Base-by-base conservation (phyloP, 2,329 filamentous ascomycete genomes). In the Alternaria ethzedia region DNA sequence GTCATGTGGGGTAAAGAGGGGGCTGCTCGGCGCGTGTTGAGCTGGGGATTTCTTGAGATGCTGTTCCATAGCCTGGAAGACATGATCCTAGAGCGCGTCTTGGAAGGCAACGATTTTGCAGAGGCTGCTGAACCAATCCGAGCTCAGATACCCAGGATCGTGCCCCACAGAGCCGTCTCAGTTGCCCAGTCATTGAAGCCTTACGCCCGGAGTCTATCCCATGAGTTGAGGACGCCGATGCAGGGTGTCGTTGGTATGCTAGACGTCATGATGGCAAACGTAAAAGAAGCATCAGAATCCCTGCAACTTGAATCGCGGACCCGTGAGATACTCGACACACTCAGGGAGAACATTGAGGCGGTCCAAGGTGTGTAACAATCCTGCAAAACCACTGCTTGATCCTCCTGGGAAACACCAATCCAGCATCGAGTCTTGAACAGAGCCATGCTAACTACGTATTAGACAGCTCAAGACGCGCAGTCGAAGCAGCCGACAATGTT, bases 211-310 rank as follows among this genome's bases (percentile, higher is more conserved):
- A 91, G 88, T 72, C 79, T 92, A 30, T 92, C 90, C 0, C 90
- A 92, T 69, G 90, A 92, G 74, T 78, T 92, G 50, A 83, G 90
- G 65, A 92, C 90, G 4, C 90, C 90, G 2, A 91, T 92, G 89
- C 90, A 92, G 77, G 90, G 90, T 45, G 89, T 92, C 7, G 89
- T 92, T 13, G 90, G 90, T 7, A 92, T 92, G 90, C 80, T 92
- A 46, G 90, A 92, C 79, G 88, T 92, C 64, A 92, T 92, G 89
- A 89, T 91, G 78, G 88, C 89, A 4, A 91, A 89, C 3, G 88
- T 92, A 3, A 84, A 90, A 61, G 90, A 92, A 73, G 88, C 88
- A 17, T 85, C 89, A 8, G 85, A 88, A 66, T 85, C 87, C 64
- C 83, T 82, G 41, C 84, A 87, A 63, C 78, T 80, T 10, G 84